Base-by-base conservation (phyloP, 805 yeast genomes). In the Candida schatavii region DNA sequence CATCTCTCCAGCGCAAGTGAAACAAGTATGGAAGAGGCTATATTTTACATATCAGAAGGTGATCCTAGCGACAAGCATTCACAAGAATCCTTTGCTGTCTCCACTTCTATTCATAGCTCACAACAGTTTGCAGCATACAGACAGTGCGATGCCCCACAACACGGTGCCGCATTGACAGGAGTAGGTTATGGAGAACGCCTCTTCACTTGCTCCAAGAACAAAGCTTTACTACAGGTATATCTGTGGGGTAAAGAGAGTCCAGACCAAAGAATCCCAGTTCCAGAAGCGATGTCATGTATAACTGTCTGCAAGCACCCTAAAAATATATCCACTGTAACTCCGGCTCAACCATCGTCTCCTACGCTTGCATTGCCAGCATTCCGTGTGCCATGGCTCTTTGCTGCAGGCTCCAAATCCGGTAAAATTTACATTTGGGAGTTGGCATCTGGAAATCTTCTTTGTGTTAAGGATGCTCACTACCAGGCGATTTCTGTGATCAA, bases 381-480 rank as follows among this genome's bases (percentile, higher is more conserved):
- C 56, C 65, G 77, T 46, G 55, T 74, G 29, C 84, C 85, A 17
- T 83, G 85, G 74, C 56, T 86, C 30, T 61, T 93, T 20, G 83
- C 80, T 5, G 95, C 84, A 34, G 89, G 91, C 45, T 74, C 93
- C 40, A 57, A 69, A 44, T 55, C 83, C n/a, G 98, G 98, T 10
- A 77, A 81, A 49, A 47, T 93, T 13, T 85, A 85, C 55, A 61
- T 90, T 1, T 91, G 98, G 98, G 96, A 88, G 52, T 56, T 90
- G 39, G 61, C 73, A 7, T 83, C 93, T 2, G 98, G 98, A 0
- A 63, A 78, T 19, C 69, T 93, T 36, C 55, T 90, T 19, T 70
- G 77, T 36, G 95, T 80, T 3, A 80, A 79, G 54, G 90, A 86
- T 39, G 83, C 88, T 0, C 98, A 91, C 64, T 91, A 88, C 60